Evolutionary conservation across 192 early-diverging fungal genomes (phyloP).

Genomic region (Backusella morwellensis): DNA sequence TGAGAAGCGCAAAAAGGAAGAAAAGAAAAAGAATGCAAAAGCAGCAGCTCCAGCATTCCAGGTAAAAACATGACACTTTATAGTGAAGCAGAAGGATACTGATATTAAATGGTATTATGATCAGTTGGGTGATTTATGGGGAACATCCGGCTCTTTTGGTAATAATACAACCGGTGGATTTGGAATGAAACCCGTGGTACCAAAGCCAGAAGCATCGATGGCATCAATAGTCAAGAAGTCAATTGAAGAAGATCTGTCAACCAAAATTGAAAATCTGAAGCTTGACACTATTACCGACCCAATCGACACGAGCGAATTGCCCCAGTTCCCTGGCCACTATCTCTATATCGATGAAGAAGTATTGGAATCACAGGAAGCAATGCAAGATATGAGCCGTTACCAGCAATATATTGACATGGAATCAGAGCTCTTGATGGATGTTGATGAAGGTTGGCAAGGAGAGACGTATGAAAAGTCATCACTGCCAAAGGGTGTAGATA

Average conservation of each 20-base stretch:
- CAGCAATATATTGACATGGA: conserved; percentile 46
- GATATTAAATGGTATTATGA: not conserved
- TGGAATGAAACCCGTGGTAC: not conserved
- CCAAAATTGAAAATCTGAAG: not conserved
- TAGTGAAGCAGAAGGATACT: too few relatives aligned
- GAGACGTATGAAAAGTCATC: conserved; percentile 80
- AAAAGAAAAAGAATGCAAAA: conserved; percentile 10
- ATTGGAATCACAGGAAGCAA: conserved; percentile 26
- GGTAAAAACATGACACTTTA: not conserved
- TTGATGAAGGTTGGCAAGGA: conserved; percentile 61
- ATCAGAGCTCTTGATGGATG: conserved; percentile 28
- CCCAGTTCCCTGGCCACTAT: conserved; percentile 47
- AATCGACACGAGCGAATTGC: not conserved
- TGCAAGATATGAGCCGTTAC: conserved; percentile 39
- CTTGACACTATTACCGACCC: not conserved
- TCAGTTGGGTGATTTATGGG: conserved; percentile 13
- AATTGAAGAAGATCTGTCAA: not conserved
- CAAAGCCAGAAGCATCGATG: not conserved
- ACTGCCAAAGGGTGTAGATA: conserved; percentile 72
- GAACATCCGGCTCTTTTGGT: not conserved
- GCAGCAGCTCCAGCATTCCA: not conserved
- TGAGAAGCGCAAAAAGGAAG: conserved; percentile 21
- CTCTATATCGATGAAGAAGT: conserved; percentile 54
- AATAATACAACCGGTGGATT: not conserved
- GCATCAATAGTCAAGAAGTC: not conserved